A percentile compares a stretch with the other conserved stretches of the same genome.
These are phyloP conservation scores for Xylaria sp. DNA, from an alignment of 2,329 filamentous ascomycete species.

Conservation along the genomic window DNA sequence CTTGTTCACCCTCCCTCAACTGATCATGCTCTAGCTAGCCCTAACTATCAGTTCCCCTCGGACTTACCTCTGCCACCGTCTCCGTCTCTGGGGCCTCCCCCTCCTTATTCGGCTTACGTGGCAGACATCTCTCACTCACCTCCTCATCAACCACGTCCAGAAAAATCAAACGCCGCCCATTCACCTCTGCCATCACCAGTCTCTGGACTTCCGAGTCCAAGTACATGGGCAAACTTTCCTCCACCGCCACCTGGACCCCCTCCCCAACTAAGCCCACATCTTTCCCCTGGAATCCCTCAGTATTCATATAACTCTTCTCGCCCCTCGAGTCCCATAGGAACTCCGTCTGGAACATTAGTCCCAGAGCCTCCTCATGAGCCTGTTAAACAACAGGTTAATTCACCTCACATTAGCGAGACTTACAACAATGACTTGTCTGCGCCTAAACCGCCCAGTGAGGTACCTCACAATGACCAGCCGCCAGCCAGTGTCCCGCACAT, in stretches of 20 bases:
- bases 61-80: slow-evolving; percentile 38
- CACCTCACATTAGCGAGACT: background rate
- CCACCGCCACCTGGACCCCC: slow-evolving; percentile 35
- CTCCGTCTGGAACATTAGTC: background rate
- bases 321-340: slow-evolving; percentile 1
- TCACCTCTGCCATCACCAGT: background rate
- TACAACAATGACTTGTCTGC: background rate
- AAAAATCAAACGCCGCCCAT: background rate
- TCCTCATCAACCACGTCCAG: slow-evolving; percentile 7
- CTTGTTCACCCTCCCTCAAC: slow-evolving; percentile 7
- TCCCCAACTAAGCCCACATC: slow-evolving; percentile 21
- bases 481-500: background rate
- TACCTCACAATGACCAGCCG: background rate
- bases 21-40: slow-evolving; percentile 18
- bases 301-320: slow-evolving; percentile 11
- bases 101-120: slow-evolving; percentile 15
- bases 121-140: slow-evolving; percentile 4
- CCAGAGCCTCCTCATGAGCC: background rate
- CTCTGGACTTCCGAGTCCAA: slow-evolving; percentile 16
- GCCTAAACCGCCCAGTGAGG: background rate
- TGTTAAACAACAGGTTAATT: background rate
- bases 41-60: slow-evolving; percentile 19
- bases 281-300: slow-evolving; percentile 15
- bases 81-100: slow-evolving; percentile 34
- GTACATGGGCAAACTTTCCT: slow-evolving; percentile 25